These are phyloP conservation scores for Buddleja alternifolia DNA, from an alignment of 257 asterid genomes.

Conservation along the genomic window DNA sequence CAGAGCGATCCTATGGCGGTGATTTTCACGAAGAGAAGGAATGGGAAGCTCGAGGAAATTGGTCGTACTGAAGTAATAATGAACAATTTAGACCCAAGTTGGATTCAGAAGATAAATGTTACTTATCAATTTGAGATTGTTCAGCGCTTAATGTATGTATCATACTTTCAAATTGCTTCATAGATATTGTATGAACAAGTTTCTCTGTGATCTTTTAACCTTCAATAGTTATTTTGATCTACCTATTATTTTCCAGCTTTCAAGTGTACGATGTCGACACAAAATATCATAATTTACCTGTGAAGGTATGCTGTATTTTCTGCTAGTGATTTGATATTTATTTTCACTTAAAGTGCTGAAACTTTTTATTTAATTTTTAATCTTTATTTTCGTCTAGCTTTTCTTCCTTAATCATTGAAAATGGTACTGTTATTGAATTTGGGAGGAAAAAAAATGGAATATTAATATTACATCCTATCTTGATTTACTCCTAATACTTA, in stretches of 20 bases:
- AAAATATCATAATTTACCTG: constrained; percentile 61
- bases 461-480: too few relatives aligned
- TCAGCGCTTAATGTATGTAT: constrained; percentile 68
- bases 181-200: not conserved
- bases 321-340: constrained; percentile 18
- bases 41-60: constrained; percentile 78
- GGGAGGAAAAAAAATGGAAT: too few relatives aligned
- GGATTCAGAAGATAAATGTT: constrained; percentile 74
- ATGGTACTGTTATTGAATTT: not conserved
- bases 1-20: constrained; percentile 98
- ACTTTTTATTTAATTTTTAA: not conserved
- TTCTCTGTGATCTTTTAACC: not conserved
- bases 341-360: constrained; percentile 19
- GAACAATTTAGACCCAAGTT: constrained; percentile 69
- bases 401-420: too few relatives aligned
- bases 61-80: constrained; percentile 89
- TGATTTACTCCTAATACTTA: too few relatives aligned
- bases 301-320: constrained; percentile 55
- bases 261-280: constrained; percentile 78
- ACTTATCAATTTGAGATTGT: constrained; percentile 80
- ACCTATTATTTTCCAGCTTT: constrained; percentile 54
- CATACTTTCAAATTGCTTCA: not conserved
- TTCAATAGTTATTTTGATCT: constrained; percentile 13
- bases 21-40: constrained; percentile 61
- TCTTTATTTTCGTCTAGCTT: not conserved